phyloP scores from a whole-genome alignment of 331 rosid species.

The Cydonia oblonga region DNA sequence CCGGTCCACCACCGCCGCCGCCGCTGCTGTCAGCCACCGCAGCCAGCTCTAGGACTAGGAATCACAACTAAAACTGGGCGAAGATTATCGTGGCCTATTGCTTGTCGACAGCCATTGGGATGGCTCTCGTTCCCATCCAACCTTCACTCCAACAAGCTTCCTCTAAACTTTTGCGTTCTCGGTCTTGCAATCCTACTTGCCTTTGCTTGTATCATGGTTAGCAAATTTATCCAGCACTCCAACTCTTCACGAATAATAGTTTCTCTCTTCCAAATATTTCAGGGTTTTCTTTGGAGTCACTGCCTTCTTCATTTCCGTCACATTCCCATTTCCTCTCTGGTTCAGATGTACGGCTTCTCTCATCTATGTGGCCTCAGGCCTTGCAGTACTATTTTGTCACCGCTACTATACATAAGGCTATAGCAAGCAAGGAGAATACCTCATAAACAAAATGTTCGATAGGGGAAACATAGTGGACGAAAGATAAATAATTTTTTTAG shows the following conservation, averaged over 20 bases:
- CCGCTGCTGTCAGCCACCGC: neutral
- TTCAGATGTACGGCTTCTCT: neutral
- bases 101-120: neutral
- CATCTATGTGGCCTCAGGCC: neutral
- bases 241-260: neutral
- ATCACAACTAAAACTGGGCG: neutral
- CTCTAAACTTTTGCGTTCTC: neutral
- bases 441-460: no score
- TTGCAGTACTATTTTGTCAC: no score
- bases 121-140: no score
- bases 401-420: no score
- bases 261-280: neutral
- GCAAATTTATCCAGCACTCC: neutral
- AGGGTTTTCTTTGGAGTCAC: constrained; percentile 8
- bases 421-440: no score
- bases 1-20: neutral
- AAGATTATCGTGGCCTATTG: neutral
- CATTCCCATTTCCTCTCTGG: neutral
- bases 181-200: neutral
- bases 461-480: no score
- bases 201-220: neutral
- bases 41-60: neutral
- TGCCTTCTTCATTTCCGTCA: neutral
- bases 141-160: neutral
- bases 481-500: no score